Conservation (phyloP, 805 yeast genomes). For the Isabelozyma rhagii region DNA sequence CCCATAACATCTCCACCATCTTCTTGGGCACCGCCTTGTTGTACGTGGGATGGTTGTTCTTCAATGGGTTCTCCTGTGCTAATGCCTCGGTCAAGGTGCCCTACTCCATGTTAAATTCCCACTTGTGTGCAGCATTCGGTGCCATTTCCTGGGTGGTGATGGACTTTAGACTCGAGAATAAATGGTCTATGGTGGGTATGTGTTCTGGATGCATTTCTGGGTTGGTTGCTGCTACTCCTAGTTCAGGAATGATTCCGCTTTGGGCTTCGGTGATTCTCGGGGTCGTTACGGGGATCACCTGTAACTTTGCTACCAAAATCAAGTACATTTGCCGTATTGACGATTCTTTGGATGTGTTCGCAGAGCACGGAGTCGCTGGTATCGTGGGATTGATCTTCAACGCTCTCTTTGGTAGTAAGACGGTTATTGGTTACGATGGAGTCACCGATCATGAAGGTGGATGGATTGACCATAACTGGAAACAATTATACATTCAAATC, state of each 20-base stretch:
- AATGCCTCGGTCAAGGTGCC: conserved; percentile 81
- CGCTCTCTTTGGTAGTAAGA: conserved; percentile 81
- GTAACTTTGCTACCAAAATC: conserved; percentile 87
- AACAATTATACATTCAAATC: conserved; percentile 85
- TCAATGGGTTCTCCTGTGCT: conserved; percentile 87
- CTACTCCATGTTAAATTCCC: conserved; percentile 89
- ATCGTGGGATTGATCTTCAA: conserved; percentile 85
- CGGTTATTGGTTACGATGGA: conserved; percentile 90
- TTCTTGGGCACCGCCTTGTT: conserved; percentile 82
- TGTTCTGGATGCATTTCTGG: conserved; percentile 97
- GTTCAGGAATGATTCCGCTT: conserved; percentile 84
- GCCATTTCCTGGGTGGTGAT: conserved; percentile 89
- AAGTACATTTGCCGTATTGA: conserved; percentile 80
- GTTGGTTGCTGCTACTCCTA: conserved; percentile 94
- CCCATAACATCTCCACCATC: conserved; percentile 90
- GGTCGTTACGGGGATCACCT: conserved; percentile 70
- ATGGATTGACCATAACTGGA: conserved; percentile 87
- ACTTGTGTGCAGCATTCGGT: conserved; percentile 84
- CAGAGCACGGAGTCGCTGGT: conserved; percentile 99
- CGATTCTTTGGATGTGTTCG: conserved; percentile 90
- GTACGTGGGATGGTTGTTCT: conserved; percentile 96
- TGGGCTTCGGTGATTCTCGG: conserved; percentile 92
- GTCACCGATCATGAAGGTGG: conserved; percentile 84
- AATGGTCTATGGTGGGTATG: conserved; percentile 92
- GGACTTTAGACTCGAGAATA: conserved; percentile 83